phyloP scores from a whole-genome alignment of 352 stramenopile species.

The Pythium biforme region DNA sequence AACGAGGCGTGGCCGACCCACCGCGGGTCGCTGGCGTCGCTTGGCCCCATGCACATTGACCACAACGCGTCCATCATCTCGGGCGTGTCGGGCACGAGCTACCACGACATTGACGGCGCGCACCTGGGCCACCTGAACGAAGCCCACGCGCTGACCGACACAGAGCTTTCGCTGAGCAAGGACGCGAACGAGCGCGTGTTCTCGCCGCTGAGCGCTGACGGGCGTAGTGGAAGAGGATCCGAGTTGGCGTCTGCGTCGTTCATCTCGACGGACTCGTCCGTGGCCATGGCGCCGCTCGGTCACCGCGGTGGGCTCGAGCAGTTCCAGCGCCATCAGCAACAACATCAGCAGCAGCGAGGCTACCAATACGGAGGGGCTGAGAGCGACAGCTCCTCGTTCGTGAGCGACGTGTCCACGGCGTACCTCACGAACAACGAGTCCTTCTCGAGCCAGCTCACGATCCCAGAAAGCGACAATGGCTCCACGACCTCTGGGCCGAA shows the following conservation, averaged over 20 bases:
- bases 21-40: constrained; percentile 4
- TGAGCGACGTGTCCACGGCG: constrained; percentile 20
- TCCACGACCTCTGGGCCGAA: background rate
- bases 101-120: constrained; percentile 40
- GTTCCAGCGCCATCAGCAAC: background rate
- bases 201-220: constrained; percentile 33
- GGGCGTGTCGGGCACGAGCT: constrained; percentile 38
- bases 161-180: constrained; percentile 34
- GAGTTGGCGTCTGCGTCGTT: constrained; percentile 5
- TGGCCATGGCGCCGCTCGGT: constrained; percentile 12
- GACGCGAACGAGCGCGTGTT: constrained; percentile 31
- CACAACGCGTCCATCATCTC: constrained; percentile 48
- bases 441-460: constrained; percentile 22
- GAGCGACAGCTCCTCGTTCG: constrained; percentile 18
- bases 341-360: background rate
- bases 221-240: background rate
- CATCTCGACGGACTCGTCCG: constrained; percentile 14
- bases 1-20: constrained; percentile 7
- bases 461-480: constrained; percentile 15
- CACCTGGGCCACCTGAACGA: constrained; percentile 27
- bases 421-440: constrained; percentile 28
- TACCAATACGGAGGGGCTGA: background rate
- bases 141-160: constrained; percentile 35
- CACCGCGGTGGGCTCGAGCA: background rate
- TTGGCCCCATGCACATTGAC: constrained; percentile 21